Evolutionary conservation across 495 filamentous ascomycete genomes (phyloP).

Genomic region (Tirmania nivea): DNA sequence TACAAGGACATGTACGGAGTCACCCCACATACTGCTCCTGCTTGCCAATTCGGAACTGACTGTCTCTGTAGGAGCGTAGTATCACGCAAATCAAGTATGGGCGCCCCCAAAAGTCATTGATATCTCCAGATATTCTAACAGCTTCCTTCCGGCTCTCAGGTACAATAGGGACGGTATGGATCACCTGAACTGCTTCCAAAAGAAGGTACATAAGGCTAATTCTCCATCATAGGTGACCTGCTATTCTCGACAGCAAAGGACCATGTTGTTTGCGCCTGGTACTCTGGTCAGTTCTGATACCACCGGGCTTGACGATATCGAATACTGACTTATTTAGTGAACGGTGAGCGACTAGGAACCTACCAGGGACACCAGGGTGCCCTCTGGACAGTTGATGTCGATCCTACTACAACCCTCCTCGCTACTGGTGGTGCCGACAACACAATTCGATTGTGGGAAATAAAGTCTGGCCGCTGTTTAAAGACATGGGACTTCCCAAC

Average conservation of each 20-base stretch:
- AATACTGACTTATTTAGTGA: conserved; percentile 28
- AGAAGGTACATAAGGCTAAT: background rate
- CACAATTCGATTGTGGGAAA: conserved; percentile 91
- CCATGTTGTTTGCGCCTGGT: conserved; percentile 90
- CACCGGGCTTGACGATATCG: background rate
- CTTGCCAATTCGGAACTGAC: conserved; percentile 12
- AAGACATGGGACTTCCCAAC: conserved; percentile 96
- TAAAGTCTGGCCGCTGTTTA: conserved; percentile 74
- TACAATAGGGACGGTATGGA: conserved; percentile 54
- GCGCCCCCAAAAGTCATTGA: background rate
- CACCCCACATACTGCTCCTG: background rate
- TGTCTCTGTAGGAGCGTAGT: conserved; percentile 53
- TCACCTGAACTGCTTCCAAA: background rate
- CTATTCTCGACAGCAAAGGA: conserved; percentile 96
- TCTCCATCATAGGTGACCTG: conserved; percentile 43
- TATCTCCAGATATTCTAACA: background rate
- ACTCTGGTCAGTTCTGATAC: conserved; percentile 24
- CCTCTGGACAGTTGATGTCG: conserved; percentile 95
- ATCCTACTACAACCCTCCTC: conserved; percentile 80
- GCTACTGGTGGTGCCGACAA: conserved; percentile 94
- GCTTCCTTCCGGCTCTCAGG: conserved; percentile 21
- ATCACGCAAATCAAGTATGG: conserved; percentile 87
- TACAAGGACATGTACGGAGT: conserved; percentile 65
- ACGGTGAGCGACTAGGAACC: conserved; percentile 84
- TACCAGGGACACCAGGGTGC: conserved; percentile 95